Conservation (phyloP, 768 basidiomycete genomes). For the Boletus reticuloceps region DNA sequence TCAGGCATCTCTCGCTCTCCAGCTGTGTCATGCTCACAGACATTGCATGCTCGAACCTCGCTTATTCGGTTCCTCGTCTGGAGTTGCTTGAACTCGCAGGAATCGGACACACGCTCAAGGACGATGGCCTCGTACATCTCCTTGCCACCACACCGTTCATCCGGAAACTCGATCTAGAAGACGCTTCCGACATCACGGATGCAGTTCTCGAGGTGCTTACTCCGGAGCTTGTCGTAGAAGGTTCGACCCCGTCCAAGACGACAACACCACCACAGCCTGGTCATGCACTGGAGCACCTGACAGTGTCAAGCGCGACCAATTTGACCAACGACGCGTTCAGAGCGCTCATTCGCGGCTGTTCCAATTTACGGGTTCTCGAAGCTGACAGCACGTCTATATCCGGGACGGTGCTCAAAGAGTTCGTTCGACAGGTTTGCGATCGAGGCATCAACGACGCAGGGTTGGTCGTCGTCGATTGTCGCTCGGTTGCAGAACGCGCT, state of each 20-base stretch:
- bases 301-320: conserved; percentile 63
- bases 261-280: conserved; percentile 47
- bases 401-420: conserved; percentile 58
- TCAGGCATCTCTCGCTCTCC: conserved; percentile 75
- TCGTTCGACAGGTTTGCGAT: conserved; percentile 53
- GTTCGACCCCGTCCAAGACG: conserved; percentile 6
- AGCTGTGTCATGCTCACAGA: conserved; percentile 71
- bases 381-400: conserved; percentile 78
- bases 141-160: conserved; percentile 69
- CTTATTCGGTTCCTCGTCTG: conserved; percentile 65
- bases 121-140: conserved; percentile 72
- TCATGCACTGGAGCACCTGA: conserved; percentile 67
- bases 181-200: conserved; percentile 73
- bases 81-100: conserved; percentile 79
- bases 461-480: conserved; percentile 75
- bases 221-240: conserved; percentile 30
- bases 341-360: conserved; percentile 61
- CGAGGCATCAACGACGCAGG: conserved; percentile 50
- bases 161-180: conserved; percentile 81
- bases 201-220: conserved; percentile 65
- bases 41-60: conserved; percentile 68
- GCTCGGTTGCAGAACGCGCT: conserved; percentile 57
- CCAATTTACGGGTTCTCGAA: conserved; percentile 63
- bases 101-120: conserved; percentile 64
- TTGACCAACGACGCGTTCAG: conserved; percentile 64